Percentiles rank a stretch among this genome's conserved stretches.
Evolutionary conservation across 2,329 filamentous ascomycete species (phyloP).

Genomic region (Fusarium pilosicola): DNA sequence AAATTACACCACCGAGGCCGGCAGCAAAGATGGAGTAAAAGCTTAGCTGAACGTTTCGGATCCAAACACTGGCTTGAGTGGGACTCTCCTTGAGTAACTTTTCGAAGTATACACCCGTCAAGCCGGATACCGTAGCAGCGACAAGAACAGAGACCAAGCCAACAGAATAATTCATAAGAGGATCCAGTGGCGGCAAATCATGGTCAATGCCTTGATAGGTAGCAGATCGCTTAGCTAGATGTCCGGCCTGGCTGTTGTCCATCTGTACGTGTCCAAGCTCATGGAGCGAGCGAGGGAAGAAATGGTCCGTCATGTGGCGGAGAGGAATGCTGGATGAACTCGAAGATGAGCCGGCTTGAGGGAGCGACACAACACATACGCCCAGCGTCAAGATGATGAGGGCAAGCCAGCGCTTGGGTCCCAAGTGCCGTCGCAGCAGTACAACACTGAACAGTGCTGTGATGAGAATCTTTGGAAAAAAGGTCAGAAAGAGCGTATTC

Average conservation of each 20-base stretch:
- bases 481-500: neutral
- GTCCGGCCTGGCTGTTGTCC: constrained; percentile 26
- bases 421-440: constrained; percentile 77
- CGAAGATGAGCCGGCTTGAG: constrained; percentile 65
- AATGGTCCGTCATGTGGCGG: constrained; percentile 71
- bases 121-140: constrained; percentile 81
- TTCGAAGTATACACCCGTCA: constrained; percentile 89
- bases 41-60: constrained; percentile 92
- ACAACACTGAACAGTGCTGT: constrained; percentile 87
- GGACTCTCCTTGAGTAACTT: constrained; percentile 91
- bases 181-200: constrained; percentile 58
- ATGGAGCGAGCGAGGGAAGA: constrained; percentile 83
- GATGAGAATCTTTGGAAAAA: constrained; percentile 72
- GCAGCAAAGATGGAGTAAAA: constrained; percentile 95
- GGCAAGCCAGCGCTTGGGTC: constrained; percentile 80
- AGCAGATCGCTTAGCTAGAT: constrained; percentile 69
- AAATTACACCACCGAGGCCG: constrained; percentile 84
- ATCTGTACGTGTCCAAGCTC: constrained; percentile 69
- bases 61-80: constrained; percentile 83
- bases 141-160: constrained; percentile 82
- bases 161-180: constrained; percentile 78
- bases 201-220: constrained; percentile 90
- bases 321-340: constrained; percentile 67
- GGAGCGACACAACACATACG: constrained; percentile 86
- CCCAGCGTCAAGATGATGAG: constrained; percentile 83